These are phyloP conservation scores for Eimeria praecox DNA, from an alignment of 169 alveolate genomes.

Conservation along the genomic window DNA sequence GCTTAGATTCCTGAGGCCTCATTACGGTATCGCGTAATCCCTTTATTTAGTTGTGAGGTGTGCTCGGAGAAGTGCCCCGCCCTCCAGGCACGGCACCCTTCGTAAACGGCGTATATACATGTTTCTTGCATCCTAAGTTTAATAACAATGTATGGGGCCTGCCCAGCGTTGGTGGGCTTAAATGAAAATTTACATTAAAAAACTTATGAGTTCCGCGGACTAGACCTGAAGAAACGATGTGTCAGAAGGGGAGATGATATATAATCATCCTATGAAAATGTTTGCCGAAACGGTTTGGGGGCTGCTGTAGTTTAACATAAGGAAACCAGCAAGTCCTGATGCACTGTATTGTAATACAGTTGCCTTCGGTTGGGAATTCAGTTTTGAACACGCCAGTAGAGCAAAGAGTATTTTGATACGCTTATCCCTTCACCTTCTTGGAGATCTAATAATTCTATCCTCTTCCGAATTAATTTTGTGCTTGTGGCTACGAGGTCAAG, in stretches of 20 bases:
- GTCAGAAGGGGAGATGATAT: not conserved
- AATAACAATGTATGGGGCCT: not conserved
- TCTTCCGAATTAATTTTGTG: not conserved
- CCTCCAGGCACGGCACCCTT: not conserved
- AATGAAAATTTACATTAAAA: not conserved
- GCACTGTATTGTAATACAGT: no score
- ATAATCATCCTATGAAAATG: not conserved
- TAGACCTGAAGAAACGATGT: not conserved
- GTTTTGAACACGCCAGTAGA: no score
- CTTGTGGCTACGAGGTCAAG: not conserved
- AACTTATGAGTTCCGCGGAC: not conserved
- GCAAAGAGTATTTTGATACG: not conserved
- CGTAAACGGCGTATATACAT: no score
- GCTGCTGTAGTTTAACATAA: not conserved
- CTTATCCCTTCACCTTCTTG: not conserved
- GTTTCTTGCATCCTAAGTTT: not conserved
- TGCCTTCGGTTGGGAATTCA: no score
- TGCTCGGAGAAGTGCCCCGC: not conserved
- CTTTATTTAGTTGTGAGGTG: not conserved
- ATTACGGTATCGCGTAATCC: not conserved
- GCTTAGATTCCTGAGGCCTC: not conserved
- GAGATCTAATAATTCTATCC: not conserved
- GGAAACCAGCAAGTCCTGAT: no score
- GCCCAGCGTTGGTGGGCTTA: not conserved
- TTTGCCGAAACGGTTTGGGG: not conserved